Evolutionary conservation across 495 filamentous ascomycete genomes (phyloP).

Genomic region (Bacidia rubella): DNA sequence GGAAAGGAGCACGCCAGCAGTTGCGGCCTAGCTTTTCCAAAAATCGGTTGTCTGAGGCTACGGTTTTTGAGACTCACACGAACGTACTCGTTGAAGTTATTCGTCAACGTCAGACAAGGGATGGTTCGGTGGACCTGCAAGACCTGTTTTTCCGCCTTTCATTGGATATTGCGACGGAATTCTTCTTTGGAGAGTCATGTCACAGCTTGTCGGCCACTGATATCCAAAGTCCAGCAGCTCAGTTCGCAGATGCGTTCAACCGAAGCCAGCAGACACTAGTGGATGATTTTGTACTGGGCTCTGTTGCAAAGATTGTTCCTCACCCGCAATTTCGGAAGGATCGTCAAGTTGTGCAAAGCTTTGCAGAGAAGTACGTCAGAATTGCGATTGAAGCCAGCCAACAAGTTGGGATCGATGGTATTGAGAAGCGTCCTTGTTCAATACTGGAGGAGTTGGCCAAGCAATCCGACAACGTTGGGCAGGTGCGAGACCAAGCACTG

Average conservation of each 20-base stretch:
- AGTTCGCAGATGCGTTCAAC: background rate
- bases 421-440: background rate
- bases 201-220: conserved; percentile 1
- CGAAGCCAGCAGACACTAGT: background rate
- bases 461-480: conserved; percentile 41
- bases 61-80: conserved; percentile 44
- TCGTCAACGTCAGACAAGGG: conserved; percentile 19
- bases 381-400: background rate
- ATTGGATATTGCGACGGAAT: conserved; percentile 55
- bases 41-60: conserved; percentile 29
- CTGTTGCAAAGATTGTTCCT: background rate
- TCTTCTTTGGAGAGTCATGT: conserved; percentile 47
- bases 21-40: conserved; percentile 30
- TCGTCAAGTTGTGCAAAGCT: background rate
- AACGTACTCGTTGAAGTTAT: conserved; percentile 36
- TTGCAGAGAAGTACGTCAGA: background rate
- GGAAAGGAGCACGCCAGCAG: conserved; percentile 44
- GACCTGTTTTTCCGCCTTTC: conserved; percentile 46
- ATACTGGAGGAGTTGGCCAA: conserved; percentile 49
- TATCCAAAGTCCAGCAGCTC: conserved; percentile 15
- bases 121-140: conserved; percentile 46
- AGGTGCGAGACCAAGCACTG: conserved; percentile 49
- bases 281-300: background rate
- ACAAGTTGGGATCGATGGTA: background rate
- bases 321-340: background rate